A percentile compares a stretch with the other conserved stretches of the same genome.
These are phyloP conservation scores for Elsinoe perseae DNA, from an alignment of 2,329 filamentous ascomycete genomes.

Conservation along the genomic window DNA sequence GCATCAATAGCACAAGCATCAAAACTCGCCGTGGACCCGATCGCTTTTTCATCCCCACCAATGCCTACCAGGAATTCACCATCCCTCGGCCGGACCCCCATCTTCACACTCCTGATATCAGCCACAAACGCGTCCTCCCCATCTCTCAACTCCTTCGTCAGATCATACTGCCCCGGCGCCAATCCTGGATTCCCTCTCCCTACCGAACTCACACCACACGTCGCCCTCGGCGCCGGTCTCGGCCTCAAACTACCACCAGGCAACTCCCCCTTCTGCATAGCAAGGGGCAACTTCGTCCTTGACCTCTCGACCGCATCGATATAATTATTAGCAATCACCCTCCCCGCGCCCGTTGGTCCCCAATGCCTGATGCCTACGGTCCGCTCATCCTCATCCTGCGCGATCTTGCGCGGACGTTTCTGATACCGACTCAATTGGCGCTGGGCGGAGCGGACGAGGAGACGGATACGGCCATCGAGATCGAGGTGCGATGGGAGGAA, in stretches of 20 bases:
- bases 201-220: slow-evolving; percentile 40
- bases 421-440: slow-evolving; percentile 38
- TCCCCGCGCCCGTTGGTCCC: slow-evolving; percentile 31
- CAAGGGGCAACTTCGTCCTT: slow-evolving; percentile 29
- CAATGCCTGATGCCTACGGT: slow-evolving; percentile 22
- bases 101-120: slow-evolving; percentile 32
- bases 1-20: slow-evolving; percentile 26
- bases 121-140: slow-evolving; percentile 33
- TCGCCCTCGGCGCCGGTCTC: slow-evolving; percentile 31
- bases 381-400: slow-evolving; percentile 19
- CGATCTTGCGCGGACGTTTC: slow-evolving; percentile 30
- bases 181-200: slow-evolving; percentile 33
- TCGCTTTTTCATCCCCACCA: slow-evolving; percentile 30
- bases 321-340: slow-evolving; percentile 39
- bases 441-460: slow-evolving; percentile 37
- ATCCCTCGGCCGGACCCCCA: slow-evolving; percentile 38
- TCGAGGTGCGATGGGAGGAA: slow-evolving; percentile 33
- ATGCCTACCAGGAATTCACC: slow-evolving; percentile 41
- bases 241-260: slow-evolving; percentile 34
- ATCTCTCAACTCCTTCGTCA: slow-evolving; percentile 19
- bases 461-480: slow-evolving; percentile 32
- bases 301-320: slow-evolving; percentile 35
- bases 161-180: slow-evolving; percentile 23
- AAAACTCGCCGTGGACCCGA: slow-evolving; percentile 36
- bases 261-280: slow-evolving; percentile 24